Base-by-base conservation (phyloP, 805 yeast species). In the Limtongozyma cylindracea region DNA sequence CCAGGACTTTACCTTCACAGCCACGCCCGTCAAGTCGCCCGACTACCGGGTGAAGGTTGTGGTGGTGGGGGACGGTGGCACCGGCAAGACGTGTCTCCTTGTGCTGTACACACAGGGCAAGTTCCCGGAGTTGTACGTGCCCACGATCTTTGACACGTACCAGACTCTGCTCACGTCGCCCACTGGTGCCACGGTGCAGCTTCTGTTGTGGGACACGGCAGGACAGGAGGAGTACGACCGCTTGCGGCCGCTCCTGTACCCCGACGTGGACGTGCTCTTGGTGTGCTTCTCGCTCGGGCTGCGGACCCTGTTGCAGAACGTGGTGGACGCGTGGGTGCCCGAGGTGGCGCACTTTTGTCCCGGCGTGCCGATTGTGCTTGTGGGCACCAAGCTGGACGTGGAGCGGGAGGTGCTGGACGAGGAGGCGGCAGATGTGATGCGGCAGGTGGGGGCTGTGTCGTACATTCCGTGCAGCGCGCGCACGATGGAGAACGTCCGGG, bases 221-320 rank as follows among this genome's bases (percentile, higher is more conserved):
- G 88, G 91, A 3, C 88, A 74, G 43, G 91, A 76, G 42, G 88
- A 73, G 39, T 74, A 72, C 37, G 82, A 70, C 38, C 49, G 91
- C 23, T 46, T 76, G 25, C 51, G 93, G 28, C 88, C 91, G 2
- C 48, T 78, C 21, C 56, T 72, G 19, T 77, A 77, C 37, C 70
- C 82, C 5, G 91, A 74, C 31, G 74, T 70, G 3, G 74, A 77
- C 39, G 47, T 78, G 2, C 42, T 78, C 10, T 47, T 82, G 25
- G 49, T 78, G 6, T 80, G 93, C 26, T 82, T 74, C 40, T 50
- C 84, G 2, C 53, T 77, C 14, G 70, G 68, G 32, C 57, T 56
- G 25, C 45, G 52, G 11, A 57, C 57, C 16, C 64, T 82, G 12
- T 49, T 82, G 25, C 65, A 61, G 22, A 78, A 73, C 36, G 72